Evolutionary conservation across 1,284 basidiomycete species (phyloP).

Genomic region (Schizophyllum amplum): DNA sequence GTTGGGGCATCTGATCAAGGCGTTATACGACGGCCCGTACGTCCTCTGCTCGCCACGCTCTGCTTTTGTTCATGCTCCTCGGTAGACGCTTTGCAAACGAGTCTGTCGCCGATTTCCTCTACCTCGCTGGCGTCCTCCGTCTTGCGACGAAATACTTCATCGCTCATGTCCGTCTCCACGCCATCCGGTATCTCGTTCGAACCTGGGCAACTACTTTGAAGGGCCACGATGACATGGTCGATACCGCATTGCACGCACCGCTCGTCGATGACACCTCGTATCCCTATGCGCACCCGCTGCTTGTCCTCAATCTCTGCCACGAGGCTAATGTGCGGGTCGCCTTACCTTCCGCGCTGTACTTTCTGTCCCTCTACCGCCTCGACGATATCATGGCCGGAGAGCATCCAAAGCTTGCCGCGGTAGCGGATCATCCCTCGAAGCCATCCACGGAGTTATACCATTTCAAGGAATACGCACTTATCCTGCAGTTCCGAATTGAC

Average conservation of each 20-base stretch:
- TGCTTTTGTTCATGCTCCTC: conserved; percentile 5
- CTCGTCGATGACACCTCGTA: conserved; percentile 37
- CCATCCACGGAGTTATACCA: conserved; percentile 38
- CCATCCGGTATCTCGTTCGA: conserved; percentile 38
- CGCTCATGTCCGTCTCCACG: conserved; percentile 35
- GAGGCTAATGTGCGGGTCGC: conserved; percentile 42
- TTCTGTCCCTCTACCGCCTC: conserved; percentile 50
- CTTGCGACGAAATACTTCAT: conserved; percentile 54
- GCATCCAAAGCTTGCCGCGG: conserved; percentile 41
- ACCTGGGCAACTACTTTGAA: conserved; percentile 46
- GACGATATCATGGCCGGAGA: conserved; percentile 38
- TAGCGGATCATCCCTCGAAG: conserved; percentile 38
- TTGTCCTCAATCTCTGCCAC: conserved; percentile 49
- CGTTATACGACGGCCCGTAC: conserved; percentile 51
- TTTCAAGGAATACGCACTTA: conserved; percentile 42
- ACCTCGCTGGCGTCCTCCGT: conserved; percentile 44
- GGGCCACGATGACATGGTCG: conserved; percentile 50
- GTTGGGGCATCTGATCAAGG: conserved; percentile 43
- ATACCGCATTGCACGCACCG: conserved; percentile 36
- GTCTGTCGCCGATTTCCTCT: conserved; percentile 42
- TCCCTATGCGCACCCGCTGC: conserved; percentile 52
- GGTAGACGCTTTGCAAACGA: conserved; percentile 29
- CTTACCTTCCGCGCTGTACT: conserved; percentile 47
- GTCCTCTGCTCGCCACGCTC: conserved; percentile 18
- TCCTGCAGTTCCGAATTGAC: conserved; percentile 50